Percentiles rank a stretch among this genome's conserved stretches.
Conservation (phyloP, 73 alveolate species). For the Tetrahymena thermophila region DNA sequence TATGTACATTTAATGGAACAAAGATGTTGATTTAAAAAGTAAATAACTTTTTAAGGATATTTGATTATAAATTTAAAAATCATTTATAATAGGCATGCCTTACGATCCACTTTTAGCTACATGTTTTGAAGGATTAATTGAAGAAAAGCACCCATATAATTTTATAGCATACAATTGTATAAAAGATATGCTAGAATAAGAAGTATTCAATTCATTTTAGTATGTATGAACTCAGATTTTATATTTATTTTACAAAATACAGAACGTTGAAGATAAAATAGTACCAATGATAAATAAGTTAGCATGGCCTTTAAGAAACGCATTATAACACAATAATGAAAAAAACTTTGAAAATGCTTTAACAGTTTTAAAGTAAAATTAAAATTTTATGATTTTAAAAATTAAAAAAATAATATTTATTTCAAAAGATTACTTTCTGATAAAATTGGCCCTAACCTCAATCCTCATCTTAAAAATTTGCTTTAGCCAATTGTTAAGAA, state of each 20-base stretch:
- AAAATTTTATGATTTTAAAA: neutral
- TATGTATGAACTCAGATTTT: neutral
- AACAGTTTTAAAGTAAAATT: constrained; percentile 47
- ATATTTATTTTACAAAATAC: neutral
- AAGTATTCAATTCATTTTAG: constrained; percentile 7
- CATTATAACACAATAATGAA: constrained; percentile 47
- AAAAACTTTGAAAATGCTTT: constrained; percentile 45
- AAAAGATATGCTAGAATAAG: constrained; percentile 68
- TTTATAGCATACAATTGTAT: constrained; percentile 72
- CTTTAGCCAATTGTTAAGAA: constrained; percentile 61
- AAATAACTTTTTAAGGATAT: neutral
- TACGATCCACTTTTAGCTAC: constrained; percentile 89
- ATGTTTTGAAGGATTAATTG: constrained; percentile 89
- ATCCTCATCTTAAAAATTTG: constrained; percentile 55
- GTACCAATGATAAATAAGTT: constrained; percentile 54
- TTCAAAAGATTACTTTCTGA: constrained; percentile 41
- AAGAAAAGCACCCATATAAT: constrained; percentile 91
- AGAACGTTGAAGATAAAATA: constrained; percentile 52
- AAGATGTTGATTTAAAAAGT: constrained; percentile 21
- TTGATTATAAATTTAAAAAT: neutral
- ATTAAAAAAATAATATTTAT: too few species aligned
- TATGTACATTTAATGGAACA: constrained; percentile 80
- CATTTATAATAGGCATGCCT: constrained; percentile 41
- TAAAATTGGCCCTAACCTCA: constrained; percentile 55
- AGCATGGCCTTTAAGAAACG: constrained; percentile 63